These are phyloP conservation scores for Penicillium simplicissimum DNA, from an alignment of 495 filamentous ascomycete genomes.

Conservation along the genomic window DNA sequence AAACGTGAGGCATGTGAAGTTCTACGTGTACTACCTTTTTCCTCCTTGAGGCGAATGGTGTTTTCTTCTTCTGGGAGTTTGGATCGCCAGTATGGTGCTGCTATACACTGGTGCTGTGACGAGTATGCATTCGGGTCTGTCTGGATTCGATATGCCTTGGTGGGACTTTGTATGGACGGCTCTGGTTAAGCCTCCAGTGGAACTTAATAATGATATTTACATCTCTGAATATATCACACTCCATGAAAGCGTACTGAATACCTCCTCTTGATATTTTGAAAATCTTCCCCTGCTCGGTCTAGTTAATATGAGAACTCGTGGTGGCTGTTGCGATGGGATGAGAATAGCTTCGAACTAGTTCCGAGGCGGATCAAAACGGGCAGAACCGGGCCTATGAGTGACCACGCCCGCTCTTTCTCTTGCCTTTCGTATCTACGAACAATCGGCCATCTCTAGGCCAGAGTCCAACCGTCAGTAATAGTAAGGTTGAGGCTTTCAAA, in stretches of 20 bases:
- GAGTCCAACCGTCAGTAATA: too few species aligned
- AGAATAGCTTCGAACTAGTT: neutral
- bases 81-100: neutral
- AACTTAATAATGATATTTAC: slow-evolving; percentile 23
- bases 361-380: too few species aligned
- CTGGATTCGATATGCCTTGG: slow-evolving; percentile 13
- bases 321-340: neutral
- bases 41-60: neutral
- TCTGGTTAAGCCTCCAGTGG: slow-evolving; percentile 31
- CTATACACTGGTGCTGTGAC: slow-evolving; percentile 26
- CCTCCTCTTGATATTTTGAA: too few species aligned
- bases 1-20: neutral
- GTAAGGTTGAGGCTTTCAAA: too few species aligned
- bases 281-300: neutral
- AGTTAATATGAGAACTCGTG: neutral
- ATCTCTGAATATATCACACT: neutral
- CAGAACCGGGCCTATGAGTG: too few species aligned
- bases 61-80: neutral
- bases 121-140: slow-evolving; percentile 21
- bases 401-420: neutral
- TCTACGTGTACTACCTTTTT: neutral
- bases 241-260: neutral
- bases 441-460: too few species aligned
- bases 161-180: slow-evolving; percentile 24
- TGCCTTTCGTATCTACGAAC: neutral